Base-by-base conservation (phyloP, 768 basidiomycete genomes). In the Trametes meyenii region DNA sequence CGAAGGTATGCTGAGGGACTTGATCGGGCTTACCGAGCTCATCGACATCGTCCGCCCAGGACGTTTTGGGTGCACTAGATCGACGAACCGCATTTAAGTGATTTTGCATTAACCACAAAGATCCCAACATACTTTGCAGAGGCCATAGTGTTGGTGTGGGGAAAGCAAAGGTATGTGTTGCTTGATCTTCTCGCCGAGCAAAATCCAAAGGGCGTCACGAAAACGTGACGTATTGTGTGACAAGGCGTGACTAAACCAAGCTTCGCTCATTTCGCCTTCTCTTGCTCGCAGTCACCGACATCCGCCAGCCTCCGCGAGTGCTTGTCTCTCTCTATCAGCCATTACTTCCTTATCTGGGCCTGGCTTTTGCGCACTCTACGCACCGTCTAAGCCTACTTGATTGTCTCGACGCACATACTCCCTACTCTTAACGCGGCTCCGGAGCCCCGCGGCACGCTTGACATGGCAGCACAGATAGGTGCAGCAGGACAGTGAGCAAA, bases 11-110 rank as follows among this genome's bases (percentile, higher is more conserved):
- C 10, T 16, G 23, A 5, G 50, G n/a, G 19, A 23, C 23, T 13
- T 43, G 14, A 43, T 42, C 26, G 43, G 23, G 69, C 76, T 68
- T 63, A 85, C 86, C 89, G 64, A 86, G 78, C 51, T 92, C 90
- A 71, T 92, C 90, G 67, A 92, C 86, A 62, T 94, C 90, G 75
- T 94, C 91, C 43, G 92, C 92, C 92, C 92, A 94, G 6, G 90
- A 92, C 19, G 86, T 90, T 79, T 89, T 92, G 36, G 68, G 74
- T 68, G 62, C 63, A 42, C 72, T 73, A 55, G 10, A 19, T 16
- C 24, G n/a, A 4, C 2, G 10, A 42, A 21, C 17, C 17, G 13
- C 12, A 17, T 46, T 19, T 19, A 36, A 36, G 5, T 10, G 2
- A 11, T 24, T 8, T 17, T 1, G 3, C 7, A 0, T 26, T 14